Base-by-base conservation (phyloP, 2,329 filamentous ascomycete genomes). In the Trichophyton schoenleinii region DNA sequence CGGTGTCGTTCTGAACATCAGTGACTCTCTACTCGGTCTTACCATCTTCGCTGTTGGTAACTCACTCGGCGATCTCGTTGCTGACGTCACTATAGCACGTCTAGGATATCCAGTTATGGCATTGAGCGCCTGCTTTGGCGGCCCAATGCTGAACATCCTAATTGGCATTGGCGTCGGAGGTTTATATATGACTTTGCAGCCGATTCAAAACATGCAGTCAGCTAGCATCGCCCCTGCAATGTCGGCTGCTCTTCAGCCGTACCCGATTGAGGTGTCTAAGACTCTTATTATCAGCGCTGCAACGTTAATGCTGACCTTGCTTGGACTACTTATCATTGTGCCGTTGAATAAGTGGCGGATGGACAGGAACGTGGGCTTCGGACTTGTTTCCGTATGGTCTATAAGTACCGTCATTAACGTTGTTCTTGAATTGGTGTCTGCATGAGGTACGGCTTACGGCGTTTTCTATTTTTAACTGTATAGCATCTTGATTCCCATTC, bases 51-150 rank as follows among this genome's bases (percentile, higher is more conserved):
- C 94, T 1, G 90, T 96, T 38, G 94, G 94, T 31, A 99, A 99
- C 74, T 95, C 89, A 7, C 81, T 97, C 7, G 92, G 94, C 42
- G 94, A 99, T 69, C 80, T 99, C 15, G 90, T 99, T 8, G 92
- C 94, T 15, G 88, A 99, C 71, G 88, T 97, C 60, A 99, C 94
- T 0, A 88, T 99, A 42, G 94, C 94, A 3, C 84, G 89, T 38
- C 83, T 99, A 2, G 94, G 94, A 2, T 96, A 91, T 73, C 94
- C 94, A 0, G 91, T 99, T 64, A 99, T 99, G 94, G 94, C 94
- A 0, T 76, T 87, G 46, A 91, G 89, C 38, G 94, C 94, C 3
- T 99, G 94, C 71, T 96, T 99, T 71, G 94, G 94, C n/a, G 95
- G 94, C 0, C 94, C 94, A 0, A 92, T 99, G 90, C 82, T 99